These are phyloP conservation scores for Clonostachys byssicola DNA, from an alignment of 2,329 filamentous ascomycete genomes.

Conservation along the genomic window DNA sequence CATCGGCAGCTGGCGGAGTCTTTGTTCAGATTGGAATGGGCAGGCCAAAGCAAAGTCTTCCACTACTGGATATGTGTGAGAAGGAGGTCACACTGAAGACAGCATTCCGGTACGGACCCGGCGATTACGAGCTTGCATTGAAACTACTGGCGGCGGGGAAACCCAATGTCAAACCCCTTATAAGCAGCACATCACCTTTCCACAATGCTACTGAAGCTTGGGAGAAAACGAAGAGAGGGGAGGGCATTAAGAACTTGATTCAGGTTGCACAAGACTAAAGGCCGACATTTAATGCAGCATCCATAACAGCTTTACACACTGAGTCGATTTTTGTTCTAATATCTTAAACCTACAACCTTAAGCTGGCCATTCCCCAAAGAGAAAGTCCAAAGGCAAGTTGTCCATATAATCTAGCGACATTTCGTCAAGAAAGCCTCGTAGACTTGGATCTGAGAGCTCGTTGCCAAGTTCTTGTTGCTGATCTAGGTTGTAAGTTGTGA, in stretches of 20 bases:
- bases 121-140: constrained; percentile 12
- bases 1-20: constrained; percentile 43
- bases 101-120: constrained; percentile 43
- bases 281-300: too few species aligned
- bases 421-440: too few species aligned
- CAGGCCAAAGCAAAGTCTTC: constrained; percentile 49
- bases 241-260: constrained; percentile 12
- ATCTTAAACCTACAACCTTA: too few species aligned
- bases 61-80: constrained; percentile 48
- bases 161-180: constrained; percentile 1
- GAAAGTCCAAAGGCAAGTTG: too few species aligned
- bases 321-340: too few species aligned
- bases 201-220: constrained; percentile 7
- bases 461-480: too few species aligned
- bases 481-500: too few species aligned
- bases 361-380: too few species aligned
- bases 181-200: constrained; percentile 7
- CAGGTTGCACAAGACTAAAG: constrained; percentile 3
- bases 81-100: constrained; percentile 42
- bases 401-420: too few species aligned
- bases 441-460: too few species aligned
- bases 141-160: constrained; percentile 1
- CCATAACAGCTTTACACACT: too few species aligned
- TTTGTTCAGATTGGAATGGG: constrained; percentile 56
- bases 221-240: constrained; percentile 8